These are phyloP conservation scores for Rubus idaeus DNA, from an alignment of 306 rosid genomes.

Conservation along the genomic window DNA sequence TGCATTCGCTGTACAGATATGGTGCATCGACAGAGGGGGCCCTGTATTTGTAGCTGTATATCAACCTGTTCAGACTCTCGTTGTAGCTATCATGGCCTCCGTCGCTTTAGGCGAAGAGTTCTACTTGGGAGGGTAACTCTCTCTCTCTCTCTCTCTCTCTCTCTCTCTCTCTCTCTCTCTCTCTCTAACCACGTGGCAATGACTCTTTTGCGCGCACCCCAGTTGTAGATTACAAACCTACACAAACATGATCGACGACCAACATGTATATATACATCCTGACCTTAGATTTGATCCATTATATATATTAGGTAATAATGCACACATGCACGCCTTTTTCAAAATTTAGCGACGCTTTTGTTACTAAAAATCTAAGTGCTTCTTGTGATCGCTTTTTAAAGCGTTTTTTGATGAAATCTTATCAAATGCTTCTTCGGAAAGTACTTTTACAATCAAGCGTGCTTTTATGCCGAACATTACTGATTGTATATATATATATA, in stretches of 20 bases:
- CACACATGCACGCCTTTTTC: not conserved
- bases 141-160: too few relatives aligned
- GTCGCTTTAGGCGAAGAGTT: slow-evolving; percentile 91
- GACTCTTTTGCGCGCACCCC: not conserved
- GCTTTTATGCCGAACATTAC: too few relatives aligned
- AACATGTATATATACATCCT: not conserved
- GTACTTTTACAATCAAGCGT: not conserved
- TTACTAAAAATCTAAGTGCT: too few relatives aligned
- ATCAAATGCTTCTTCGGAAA: too few relatives aligned
- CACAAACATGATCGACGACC: not conserved
- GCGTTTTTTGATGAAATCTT: too few relatives aligned
- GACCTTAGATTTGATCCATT: not conserved
- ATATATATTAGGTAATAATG: not conserved
- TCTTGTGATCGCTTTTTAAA: too few relatives aligned
- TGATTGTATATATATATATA: too few relatives aligned
- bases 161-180: too few relatives aligned
- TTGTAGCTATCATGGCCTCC: slow-evolving; percentile 95
- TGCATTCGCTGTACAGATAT: slow-evolving; percentile 97
- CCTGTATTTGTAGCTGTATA: slow-evolving; percentile 97
- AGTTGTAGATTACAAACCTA: not conserved
- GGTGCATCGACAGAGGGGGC: slow-evolving; percentile 99
- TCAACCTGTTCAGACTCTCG: slow-evolving; percentile 99
- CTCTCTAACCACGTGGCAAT: not conserved
- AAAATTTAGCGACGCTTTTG: not conserved
- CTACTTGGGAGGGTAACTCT: slow-evolving; percentile 79